phyloP scores from a whole-genome alignment of 129 eudicot species.

The Arctium minus region DNA sequence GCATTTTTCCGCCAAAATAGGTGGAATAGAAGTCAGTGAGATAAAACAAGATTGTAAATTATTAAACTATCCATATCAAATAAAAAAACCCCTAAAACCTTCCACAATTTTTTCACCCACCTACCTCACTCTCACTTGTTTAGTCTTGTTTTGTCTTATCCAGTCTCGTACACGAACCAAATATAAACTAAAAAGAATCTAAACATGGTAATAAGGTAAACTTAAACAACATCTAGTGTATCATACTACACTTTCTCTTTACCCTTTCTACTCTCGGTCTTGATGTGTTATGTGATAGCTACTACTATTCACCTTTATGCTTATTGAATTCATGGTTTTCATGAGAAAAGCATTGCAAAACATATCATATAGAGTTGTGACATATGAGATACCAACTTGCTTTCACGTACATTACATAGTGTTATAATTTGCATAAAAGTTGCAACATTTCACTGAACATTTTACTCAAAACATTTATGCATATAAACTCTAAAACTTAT shows the following conservation, averaged over 20 bases:
- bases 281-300: not conserved
- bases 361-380: not conserved
- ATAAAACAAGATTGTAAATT: too few relatives aligned
- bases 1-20: not conserved
- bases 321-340: not conserved
- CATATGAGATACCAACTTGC: not conserved
- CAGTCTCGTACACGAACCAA: not conserved
- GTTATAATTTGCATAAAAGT: not conserved
- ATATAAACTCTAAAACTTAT: not conserved
- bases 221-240: not conserved
- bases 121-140: too few relatives aligned
- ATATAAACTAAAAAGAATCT: too few relatives aligned
- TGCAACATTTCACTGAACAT: not conserved
- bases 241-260: not conserved
- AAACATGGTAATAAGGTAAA: not conserved
- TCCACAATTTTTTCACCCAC: too few relatives aligned
- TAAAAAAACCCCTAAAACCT: too few relatives aligned
- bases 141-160: not conserved
- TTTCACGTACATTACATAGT: not conserved
- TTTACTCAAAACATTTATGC: not conserved
- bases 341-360: not conserved
- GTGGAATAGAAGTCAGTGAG: not conserved
- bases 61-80: not conserved
- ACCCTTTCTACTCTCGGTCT: not conserved
- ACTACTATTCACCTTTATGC: not conserved